Conservation (phyloP, 1,139 yeast species). For the Taphrina wiesneri region DNA sequence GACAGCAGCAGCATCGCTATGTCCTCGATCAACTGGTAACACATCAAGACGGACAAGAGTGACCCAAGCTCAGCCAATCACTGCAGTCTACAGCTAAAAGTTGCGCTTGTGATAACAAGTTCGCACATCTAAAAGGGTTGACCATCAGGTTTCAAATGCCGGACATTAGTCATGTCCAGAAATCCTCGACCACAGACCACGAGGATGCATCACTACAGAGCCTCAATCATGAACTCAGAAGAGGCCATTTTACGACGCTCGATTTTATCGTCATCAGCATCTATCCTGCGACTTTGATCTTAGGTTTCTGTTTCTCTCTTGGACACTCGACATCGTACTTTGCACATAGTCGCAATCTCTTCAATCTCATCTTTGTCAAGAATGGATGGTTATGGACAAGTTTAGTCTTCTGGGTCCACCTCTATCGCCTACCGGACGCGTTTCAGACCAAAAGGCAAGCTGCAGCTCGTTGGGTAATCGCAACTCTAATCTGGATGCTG, state of each 20-base stretch:
- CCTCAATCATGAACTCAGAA: not conserved
- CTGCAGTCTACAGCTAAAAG: not conserved
- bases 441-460: slow-evolving; percentile 35
- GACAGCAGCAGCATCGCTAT: too few relatives aligned
- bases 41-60: too few relatives aligned
- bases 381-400: slow-evolving; percentile 95
- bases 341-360: slow-evolving; percentile 61
- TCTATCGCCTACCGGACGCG: slow-evolving; percentile 36
- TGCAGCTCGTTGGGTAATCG: slow-evolving; percentile 49
- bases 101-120: not conserved
- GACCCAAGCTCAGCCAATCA: too few relatives aligned
- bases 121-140: not conserved
- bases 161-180: not conserved
- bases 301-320: slow-evolving; percentile 28
- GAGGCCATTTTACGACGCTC: slow-evolving; percentile 15
- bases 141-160: not conserved
- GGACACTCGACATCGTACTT: slow-evolving; percentile 46
- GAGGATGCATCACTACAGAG: not conserved
- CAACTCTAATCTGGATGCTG: slow-evolving; percentile 78
- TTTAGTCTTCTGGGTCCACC: slow-evolving; percentile 46
- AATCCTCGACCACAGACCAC: not conserved
- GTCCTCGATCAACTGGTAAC: too few relatives aligned
- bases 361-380: slow-evolving; percentile 77
- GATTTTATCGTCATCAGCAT: slow-evolving; percentile 24
- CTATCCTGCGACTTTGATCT: slow-evolving; percentile 23